Conservation (phyloP, 169 alveolate species). For the Eimeria sp. region DNA sequence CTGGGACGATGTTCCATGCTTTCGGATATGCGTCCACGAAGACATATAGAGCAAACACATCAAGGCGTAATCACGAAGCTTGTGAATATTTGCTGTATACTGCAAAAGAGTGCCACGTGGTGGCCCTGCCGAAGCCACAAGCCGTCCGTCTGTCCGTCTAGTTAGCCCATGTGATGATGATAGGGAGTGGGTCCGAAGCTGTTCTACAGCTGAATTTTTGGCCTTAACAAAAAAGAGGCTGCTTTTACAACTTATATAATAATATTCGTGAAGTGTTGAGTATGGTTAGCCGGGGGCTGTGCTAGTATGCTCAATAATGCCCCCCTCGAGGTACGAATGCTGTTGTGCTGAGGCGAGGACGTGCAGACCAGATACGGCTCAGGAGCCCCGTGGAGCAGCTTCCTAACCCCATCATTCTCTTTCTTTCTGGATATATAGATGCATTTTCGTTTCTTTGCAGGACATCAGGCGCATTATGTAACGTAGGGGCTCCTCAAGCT, state of each 20-base stretch:
- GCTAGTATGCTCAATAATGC: not conserved
- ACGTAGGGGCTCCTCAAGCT: slow-evolving; percentile 10
- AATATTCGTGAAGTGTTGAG: not conserved
- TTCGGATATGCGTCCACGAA: not conserved
- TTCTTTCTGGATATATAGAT: not conserved
- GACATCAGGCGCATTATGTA: not conserved
- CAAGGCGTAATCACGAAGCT: not conserved
- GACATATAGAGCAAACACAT: not conserved
- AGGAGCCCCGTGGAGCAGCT: slow-evolving; percentile 16
- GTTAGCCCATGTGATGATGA: not conserved
- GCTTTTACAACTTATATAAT: not conserved
- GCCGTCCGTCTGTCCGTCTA: slow-evolving; percentile 17
- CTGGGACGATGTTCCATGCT: not conserved
- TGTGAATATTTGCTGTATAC: not conserved
- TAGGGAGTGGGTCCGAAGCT: not conserved
- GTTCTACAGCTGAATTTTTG: not conserved
- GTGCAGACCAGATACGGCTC: not conserved
- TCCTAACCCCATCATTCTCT: not conserved
- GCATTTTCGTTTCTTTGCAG: not conserved
- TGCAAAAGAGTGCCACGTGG: not conserved
- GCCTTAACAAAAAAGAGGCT: not conserved
- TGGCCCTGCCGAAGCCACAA: slow-evolving; percentile 46
- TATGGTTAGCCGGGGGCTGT: not conserved
- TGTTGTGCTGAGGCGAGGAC: slow-evolving; percentile 32
- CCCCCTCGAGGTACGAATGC: slow-evolving; percentile 17